A percentile compares a stretch with the other conserved stretches of the same genome.
These are phyloP conservation scores for Hypoxylon sp. DNA, from an alignment of 2,329 filamentous ascomycete genomes.

Conservation along the genomic window DNA sequence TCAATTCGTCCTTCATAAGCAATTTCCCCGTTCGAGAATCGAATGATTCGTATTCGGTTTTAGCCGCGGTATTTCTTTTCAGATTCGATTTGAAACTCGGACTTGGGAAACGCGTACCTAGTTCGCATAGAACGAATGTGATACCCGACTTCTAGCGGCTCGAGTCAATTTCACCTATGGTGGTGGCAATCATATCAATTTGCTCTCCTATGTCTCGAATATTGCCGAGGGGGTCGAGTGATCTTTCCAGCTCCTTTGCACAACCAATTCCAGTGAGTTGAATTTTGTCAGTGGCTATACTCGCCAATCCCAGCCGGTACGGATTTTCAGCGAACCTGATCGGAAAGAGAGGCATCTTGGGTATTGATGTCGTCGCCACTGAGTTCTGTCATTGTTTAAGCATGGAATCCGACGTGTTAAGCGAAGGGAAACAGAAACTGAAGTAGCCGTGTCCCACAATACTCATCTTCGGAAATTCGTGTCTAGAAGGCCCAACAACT, in stretches of 20 bases:
- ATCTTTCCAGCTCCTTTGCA: not conserved
- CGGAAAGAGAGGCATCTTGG: not conserved
- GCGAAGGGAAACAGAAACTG: not conserved
- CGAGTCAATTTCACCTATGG: not conserved
- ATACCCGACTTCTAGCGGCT: not conserved
- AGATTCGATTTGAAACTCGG: not conserved
- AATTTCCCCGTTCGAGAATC: not conserved
- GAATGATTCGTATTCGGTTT: not conserved
- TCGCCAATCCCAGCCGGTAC: not conserved
- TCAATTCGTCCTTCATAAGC: constrained; percentile 13
- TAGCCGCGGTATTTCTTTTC: constrained; percentile 3
- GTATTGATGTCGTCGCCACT: not conserved
- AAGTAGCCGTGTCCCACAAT: too few species aligned
- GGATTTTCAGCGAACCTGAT: not conserved
- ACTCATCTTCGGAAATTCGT: too few species aligned
- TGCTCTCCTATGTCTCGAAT: not conserved
- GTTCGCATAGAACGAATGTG: not conserved
- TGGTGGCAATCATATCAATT: too few species aligned
- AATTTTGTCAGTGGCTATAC: not conserved
- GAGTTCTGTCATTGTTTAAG: not conserved
- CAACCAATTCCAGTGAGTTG: not conserved
- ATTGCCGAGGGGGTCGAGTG: constrained; percentile 13
- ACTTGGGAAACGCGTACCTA: not conserved
- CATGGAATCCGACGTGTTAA: too few species aligned
- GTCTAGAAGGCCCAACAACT: too few species aligned